phyloP scores from a whole-genome alignment of 176 grass and related monocot genomes.

The Cymbopogon citratus region DNA sequence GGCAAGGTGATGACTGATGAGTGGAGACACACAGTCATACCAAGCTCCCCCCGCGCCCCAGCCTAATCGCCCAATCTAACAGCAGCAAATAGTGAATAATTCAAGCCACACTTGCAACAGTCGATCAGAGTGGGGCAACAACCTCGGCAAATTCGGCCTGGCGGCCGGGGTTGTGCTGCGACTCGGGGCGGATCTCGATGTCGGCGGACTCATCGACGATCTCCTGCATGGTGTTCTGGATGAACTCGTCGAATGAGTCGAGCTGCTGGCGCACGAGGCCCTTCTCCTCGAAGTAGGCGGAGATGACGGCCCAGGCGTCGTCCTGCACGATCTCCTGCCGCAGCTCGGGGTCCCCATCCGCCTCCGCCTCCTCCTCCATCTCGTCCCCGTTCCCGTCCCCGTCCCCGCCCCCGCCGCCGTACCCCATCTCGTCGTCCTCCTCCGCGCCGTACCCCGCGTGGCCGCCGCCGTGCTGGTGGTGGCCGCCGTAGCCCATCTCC shows the following conservation, averaged over 20 bases:
- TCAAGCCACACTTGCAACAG: slow-evolving; percentile 23
- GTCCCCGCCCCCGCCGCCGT: slow-evolving; percentile 9
- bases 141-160: slow-evolving; percentile 96
- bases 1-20: neutral
- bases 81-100: slow-evolving; percentile 33
- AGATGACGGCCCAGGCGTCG: slow-evolving; percentile 96
- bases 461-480: slow-evolving; percentile 26
- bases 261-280: slow-evolving; percentile 93
- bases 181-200: slow-evolving; percentile 95
- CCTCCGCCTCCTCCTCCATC: slow-evolving; percentile 56
- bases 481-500: slow-evolving; percentile 45
- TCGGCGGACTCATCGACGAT: slow-evolving; percentile 90
- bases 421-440: slow-evolving; percentile 31
- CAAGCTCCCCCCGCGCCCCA: slow-evolving; percentile 19
- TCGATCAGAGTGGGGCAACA: neutral
- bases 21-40: neutral
- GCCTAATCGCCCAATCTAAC: slow-evolving; percentile 18
- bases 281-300: slow-evolving; percentile 97
- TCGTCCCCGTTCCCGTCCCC: slow-evolving; percentile 31
- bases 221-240: slow-evolving; percentile 98
- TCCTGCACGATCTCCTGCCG: slow-evolving; percentile 90
- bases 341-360: slow-evolving; percentile 23
- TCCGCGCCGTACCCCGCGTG: slow-evolving; percentile 39
- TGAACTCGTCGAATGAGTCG: slow-evolving; percentile 97
- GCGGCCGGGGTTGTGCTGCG: slow-evolving; percentile 93